Evolutionary conservation across 495 filamentous ascomycete species (phyloP).

Genomic region (Cryomyces minteri): DNA sequence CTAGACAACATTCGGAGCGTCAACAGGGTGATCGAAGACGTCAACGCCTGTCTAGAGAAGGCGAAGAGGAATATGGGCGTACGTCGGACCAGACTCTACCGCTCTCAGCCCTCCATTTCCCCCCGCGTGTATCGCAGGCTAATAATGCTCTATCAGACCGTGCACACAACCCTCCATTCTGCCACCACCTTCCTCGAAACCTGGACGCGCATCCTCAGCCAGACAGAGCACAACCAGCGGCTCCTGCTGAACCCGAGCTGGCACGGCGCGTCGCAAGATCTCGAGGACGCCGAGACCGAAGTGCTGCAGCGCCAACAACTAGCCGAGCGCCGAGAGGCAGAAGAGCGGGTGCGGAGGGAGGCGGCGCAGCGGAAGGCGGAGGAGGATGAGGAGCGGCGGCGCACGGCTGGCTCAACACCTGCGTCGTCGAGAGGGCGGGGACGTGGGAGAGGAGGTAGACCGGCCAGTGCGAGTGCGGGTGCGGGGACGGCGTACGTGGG

Average conservation of each 20-base stretch:
- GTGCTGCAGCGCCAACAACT: conserved; percentile 48
- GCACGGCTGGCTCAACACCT: conserved; percentile 12
- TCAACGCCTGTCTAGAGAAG: conserved; percentile 58
- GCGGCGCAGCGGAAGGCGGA: conserved; percentile 50
- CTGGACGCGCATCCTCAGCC: conserved; percentile 87
- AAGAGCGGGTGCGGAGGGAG: conserved; percentile 57
- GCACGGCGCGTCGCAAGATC: conserved; percentile 75
- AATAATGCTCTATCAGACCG: conserved; percentile 36
- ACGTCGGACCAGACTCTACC: conserved; percentile 11
- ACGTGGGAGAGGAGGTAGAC: conserved; percentile 25
- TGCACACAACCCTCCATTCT: conserved; percentile 65
- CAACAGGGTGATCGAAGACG: conserved; percentile 70
- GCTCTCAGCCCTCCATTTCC: background rate
- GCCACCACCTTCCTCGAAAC: conserved; percentile 90
- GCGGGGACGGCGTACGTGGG: conserved; percentile 27
- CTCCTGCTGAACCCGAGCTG: conserved; percentile 74
- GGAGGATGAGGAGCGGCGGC: conserved; percentile 45
- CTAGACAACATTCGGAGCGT: conserved; percentile 67
- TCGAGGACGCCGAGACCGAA: conserved; percentile 68
- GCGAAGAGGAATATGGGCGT: conserved; percentile 88
- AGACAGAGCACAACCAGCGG: conserved; percentile 93
- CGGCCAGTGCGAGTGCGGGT: conserved; percentile 18
- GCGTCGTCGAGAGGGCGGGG: conserved; percentile 22
- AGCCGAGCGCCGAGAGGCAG: conserved; percentile 50
- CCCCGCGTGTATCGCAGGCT: background rate